These are phyloP conservation scores for Thielaviopsis populi DNA, from an alignment of 2,329 filamentous ascomycete genomes.

Conservation along the genomic window DNA sequence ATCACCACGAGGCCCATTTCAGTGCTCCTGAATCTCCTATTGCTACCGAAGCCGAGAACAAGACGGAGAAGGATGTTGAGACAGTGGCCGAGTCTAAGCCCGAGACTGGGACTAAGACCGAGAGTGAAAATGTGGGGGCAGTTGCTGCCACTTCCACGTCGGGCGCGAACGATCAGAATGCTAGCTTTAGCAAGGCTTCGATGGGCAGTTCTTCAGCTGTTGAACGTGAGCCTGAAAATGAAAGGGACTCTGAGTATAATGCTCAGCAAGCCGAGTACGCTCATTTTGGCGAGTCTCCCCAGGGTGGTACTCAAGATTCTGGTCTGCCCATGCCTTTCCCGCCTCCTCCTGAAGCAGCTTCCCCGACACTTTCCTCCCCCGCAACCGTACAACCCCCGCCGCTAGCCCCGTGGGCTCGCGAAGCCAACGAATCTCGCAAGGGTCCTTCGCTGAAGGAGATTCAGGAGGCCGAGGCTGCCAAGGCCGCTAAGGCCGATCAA, in stretches of 20 bases:
- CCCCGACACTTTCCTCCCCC: conserved; percentile 37
- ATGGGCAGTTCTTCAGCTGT: background rate
- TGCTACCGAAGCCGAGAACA: background rate
- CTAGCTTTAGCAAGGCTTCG: background rate
- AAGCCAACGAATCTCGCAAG: conserved; percentile 57
- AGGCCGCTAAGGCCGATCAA: conserved; percentile 79
- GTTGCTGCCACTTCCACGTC: background rate
- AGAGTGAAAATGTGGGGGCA: background rate
- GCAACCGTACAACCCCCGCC: conserved; percentile 43
- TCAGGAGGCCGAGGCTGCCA: conserved; percentile 85
- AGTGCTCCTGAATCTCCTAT: background rate
- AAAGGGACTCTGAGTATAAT: background rate
- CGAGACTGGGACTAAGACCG: background rate
- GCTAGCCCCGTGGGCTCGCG: conserved; percentile 89
- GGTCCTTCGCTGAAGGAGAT: conserved; percentile 93
- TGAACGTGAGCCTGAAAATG: background rate
- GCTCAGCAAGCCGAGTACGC: background rate
- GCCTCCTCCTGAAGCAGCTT: conserved; percentile 30
- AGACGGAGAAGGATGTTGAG: background rate
- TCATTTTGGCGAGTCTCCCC: background rate
- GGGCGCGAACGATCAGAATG: background rate
- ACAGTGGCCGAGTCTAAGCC: background rate
- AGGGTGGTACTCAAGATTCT: conserved; percentile 22
- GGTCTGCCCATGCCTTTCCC: conserved; percentile 66
- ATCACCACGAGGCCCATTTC: background rate